Conservation (phyloP, 345 rosid species). For the Excoecaria agallocha region DNA sequence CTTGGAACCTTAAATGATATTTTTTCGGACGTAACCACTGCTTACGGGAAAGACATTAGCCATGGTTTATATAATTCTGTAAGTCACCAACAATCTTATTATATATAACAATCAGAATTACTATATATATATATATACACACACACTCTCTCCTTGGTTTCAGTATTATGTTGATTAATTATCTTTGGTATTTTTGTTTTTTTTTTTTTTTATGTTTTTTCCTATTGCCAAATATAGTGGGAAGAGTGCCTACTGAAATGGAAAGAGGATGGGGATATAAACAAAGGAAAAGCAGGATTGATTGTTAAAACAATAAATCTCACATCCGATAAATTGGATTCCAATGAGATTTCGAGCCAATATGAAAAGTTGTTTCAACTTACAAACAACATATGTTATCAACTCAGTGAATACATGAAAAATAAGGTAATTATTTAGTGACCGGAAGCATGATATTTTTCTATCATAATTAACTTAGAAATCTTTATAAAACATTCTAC, state of each 20-base stretch:
- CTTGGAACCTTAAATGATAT: conserved; percentile 54
- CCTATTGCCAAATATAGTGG: conserved; percentile 50
- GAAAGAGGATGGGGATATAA: conserved; percentile 51
- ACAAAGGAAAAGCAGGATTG: conserved; percentile 54
- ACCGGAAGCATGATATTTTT: too few relatives aligned
- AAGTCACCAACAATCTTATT: conserved; percentile 19
- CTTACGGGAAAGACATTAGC: conserved; percentile 56
- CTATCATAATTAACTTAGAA: too few relatives aligned
- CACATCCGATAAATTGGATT: conserved; percentile 28
- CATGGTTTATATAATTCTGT: conserved; percentile 54
- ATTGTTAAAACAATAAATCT: conserved; percentile 56
- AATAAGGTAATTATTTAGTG: conserved; percentile 36
- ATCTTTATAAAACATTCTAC: too few relatives aligned
- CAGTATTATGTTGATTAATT: too few relatives aligned
- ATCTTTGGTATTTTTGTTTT: conserved; percentile 2
- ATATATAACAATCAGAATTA: too few relatives aligned
- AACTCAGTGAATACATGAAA: conserved; percentile 29
- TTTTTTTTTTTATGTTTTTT: too few relatives aligned
- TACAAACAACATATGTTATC: conserved; percentile 40
- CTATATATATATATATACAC: too few relatives aligned
- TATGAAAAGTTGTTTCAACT: conserved; percentile 43
- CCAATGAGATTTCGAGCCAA: conserved; percentile 8
- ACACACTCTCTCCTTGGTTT: too few relatives aligned
- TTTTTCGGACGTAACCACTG: conserved; percentile 52
- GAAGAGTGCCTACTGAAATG: conserved; percentile 66